Base-by-base conservation (phyloP, 1,284 basidiomycete genomes). In the Laetiporus sulphureus region DNA sequence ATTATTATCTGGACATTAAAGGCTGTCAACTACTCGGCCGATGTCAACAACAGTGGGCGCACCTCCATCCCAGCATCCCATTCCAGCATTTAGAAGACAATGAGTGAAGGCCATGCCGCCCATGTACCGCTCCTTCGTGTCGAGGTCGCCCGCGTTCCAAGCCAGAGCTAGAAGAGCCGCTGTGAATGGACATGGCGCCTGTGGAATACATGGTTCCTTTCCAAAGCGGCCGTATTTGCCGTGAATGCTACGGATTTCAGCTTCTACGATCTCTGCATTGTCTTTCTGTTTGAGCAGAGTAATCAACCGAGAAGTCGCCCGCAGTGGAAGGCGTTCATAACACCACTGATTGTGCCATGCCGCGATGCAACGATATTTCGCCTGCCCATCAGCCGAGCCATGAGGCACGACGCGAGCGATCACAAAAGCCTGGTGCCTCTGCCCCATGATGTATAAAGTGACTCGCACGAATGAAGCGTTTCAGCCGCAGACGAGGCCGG, bases 271-370 rank as follows among this genome's bases (percentile, higher is more conserved):
- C 25, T 50, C 46, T 5, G 58, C 58, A 46, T 71, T 69, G 22
- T 62, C 56, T 10, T 47, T 48, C 32, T 66, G 59, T 41, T 60
- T 61, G 13, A 64, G 25, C 13, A 68, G 58, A 5, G 52, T 50
- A 13, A 69, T 11, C 38, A 68, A 62, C 11, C 66, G 64, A 31
- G 43, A 50, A 1, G 57, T 47, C 5, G 57, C 62, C 1, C 32
- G 41, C 5, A 67, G 47, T 16, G 67, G 61, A 6, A 62, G 45
- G 3, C 34, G 36, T 11, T 61, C 65, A 32, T 60, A 65, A 47
- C 61, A 68, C 61, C 61, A 66, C 48, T 67, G 63, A 45, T 67
- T 57, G 44, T 70, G 64, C 5, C 57, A 52, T 2, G 61, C 66
- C 3, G 57, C 65, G 18, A 71, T 47, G 38, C 67, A 71, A 23